phyloP scores from a whole-genome alignment of 768 basidiomycete genomes.

The Kwoniella newhampshirensis region DNA sequence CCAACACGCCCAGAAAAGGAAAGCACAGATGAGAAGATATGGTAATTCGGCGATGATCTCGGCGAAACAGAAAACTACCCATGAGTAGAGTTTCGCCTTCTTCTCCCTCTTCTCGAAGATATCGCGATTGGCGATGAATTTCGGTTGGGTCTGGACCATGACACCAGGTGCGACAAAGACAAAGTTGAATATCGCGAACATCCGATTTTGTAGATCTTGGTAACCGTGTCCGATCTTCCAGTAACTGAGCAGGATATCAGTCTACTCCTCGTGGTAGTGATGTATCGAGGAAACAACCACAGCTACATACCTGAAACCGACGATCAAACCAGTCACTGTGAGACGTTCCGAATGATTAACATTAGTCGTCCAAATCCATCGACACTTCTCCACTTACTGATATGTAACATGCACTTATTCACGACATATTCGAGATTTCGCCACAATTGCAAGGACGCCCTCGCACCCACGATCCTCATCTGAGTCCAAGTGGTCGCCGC shows the following conservation, averaged over 20 bases:
- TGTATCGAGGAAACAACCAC: no score
- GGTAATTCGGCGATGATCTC: conserved; percentile 45
- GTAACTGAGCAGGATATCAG: no score
- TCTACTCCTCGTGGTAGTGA: no score
- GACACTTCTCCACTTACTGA: conserved; percentile 2
- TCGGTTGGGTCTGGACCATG: conserved; percentile 74
- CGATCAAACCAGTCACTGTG: conserved; percentile 19
- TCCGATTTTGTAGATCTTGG: conserved; percentile 37
- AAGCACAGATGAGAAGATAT: conserved; percentile 36
- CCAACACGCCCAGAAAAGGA: conserved; percentile 42
- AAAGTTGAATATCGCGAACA: conserved; percentile 56
- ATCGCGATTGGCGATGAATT: conserved; percentile 70
- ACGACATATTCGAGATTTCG: conserved; percentile 53
- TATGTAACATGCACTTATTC: conserved; percentile 46
- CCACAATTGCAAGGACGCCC: conserved; percentile 60
- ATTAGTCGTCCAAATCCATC: no score
- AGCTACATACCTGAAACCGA: conserved; percentile 21
- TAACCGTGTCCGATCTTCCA: conserved; percentile 38
- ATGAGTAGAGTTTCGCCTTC: conserved; percentile 43
- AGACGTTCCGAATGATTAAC: no score
- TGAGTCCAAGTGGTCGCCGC: conserved; percentile 69
- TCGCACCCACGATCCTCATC: conserved; percentile 35
- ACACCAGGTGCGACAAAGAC: conserved; percentile 59
- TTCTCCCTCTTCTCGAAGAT: conserved; percentile 48
- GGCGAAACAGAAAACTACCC: conserved; percentile 40